phyloP scores from a whole-genome alignment of 2,329 filamentous ascomycete species.

The Cytospora chrysosperma region DNA sequence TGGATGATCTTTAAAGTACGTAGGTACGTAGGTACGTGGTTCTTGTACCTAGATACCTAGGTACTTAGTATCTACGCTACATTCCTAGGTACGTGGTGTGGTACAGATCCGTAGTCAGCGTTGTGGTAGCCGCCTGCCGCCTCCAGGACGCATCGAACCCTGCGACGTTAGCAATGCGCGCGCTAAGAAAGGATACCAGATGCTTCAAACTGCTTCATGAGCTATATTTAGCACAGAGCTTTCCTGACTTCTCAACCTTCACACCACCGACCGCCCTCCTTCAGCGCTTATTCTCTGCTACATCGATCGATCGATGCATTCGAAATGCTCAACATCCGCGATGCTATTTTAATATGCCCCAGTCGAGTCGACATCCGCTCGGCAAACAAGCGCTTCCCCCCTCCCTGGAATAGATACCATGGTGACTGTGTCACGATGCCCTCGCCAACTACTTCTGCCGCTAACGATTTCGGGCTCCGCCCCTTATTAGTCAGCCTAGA shows the following conservation, averaged over 20 bases:
- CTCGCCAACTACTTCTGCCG: slow-evolving; percentile 6
- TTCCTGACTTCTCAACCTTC: not conserved
- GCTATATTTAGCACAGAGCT: slow-evolving; percentile 20
- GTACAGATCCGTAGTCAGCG: too few species aligned
- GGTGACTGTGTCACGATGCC: slow-evolving; percentile 1
- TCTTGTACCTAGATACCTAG: not conserved
- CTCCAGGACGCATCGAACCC: not conserved
- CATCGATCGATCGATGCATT: slow-evolving; percentile 12
- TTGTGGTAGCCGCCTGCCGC: not conserved
- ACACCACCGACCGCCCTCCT: slow-evolving; percentile 10
- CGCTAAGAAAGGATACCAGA: not conserved
- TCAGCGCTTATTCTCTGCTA: slow-evolving; percentile 17
- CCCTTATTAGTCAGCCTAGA: slow-evolving; percentile 8
- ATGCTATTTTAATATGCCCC: slow-evolving; percentile 13
- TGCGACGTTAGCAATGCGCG: not conserved
- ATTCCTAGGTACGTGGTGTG: too few species aligned
- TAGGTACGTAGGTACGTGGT: not conserved
- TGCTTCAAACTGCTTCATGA: not conserved
- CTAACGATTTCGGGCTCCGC: slow-evolving; percentile 13
- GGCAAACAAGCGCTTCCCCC: slow-evolving; percentile 18
- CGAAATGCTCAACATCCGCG: slow-evolving; percentile 15
- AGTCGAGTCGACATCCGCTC: not conserved
- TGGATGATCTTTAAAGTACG: not conserved
- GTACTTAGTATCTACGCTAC: too few species aligned
- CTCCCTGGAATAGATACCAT: not conserved